A percentile compares a stretch with the other conserved stretches of the same genome.
Evolutionary conservation across 2,329 filamentous ascomycete genomes (phyloP).

Genomic region (Thielaviopsis cerberus): DNA sequence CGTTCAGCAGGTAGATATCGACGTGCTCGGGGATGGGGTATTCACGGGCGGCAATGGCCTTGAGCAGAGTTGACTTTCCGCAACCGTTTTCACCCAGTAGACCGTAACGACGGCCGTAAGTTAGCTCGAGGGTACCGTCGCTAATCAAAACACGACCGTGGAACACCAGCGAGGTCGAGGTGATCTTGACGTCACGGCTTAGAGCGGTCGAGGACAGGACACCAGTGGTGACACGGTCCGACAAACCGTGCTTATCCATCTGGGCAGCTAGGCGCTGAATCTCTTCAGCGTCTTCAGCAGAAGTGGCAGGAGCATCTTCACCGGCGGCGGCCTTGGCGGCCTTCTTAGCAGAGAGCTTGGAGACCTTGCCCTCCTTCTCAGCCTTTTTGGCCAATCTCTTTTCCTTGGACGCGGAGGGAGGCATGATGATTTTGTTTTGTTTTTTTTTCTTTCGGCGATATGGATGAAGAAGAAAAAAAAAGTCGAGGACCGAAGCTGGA

Average conservation of each 20-base stretch:
- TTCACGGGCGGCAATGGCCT: conserved; percentile 82
- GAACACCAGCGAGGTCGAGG: conserved; percentile 81
- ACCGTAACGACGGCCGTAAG: conserved; percentile 82
- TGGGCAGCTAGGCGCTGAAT: conserved; percentile 79
- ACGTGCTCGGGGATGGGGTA: conserved; percentile 90
- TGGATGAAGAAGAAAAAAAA: conserved; percentile 11
- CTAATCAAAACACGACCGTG: conserved; percentile 92
- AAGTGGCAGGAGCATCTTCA: conserved; percentile 54
- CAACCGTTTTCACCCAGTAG: conserved; percentile 97
- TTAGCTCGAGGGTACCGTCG: conserved; percentile 83
- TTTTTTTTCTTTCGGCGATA: conserved; percentile 12
- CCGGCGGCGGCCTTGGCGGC: conserved; percentile 45
- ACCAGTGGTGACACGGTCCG: conserved; percentile 94
- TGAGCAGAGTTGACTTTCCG: conserved; percentile 94
- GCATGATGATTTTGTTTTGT: conserved; percentile 29
- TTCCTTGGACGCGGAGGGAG: conserved; percentile 48
- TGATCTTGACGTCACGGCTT: conserved; percentile 94
- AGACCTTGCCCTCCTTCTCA: conserved; percentile 58
- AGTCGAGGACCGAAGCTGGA: conserved; percentile 3
- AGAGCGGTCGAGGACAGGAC: conserved; percentile 69
- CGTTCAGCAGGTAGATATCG: conserved; percentile 95
- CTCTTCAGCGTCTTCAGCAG: conserved; percentile 54
- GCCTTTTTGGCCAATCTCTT: conserved; percentile 55
- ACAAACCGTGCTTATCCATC: conserved; percentile 89
- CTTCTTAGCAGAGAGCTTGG: conserved; percentile 45